Conservation (phyloP, 768 basidiomycete species). For the Boletus reticuloceps region DNA sequence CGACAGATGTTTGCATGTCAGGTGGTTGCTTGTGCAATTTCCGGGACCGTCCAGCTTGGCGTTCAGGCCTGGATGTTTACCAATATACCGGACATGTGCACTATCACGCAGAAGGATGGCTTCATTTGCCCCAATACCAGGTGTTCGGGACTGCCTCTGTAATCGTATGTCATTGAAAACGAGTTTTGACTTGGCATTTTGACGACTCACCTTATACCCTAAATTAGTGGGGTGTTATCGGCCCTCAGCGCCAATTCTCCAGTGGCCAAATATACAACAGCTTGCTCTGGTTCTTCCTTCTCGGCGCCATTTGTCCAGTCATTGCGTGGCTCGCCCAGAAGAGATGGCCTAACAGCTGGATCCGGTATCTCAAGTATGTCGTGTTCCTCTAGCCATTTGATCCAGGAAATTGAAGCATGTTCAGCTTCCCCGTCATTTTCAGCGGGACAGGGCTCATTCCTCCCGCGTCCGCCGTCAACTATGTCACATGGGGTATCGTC, state of each 20-base stretch:
- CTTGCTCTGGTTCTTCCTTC: constrained; percentile 75
- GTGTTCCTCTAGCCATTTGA: not conserved
- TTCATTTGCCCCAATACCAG: constrained; percentile 32
- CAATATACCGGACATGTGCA: constrained; percentile 37
- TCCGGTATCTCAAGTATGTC: constrained; percentile 64
- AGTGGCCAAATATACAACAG: constrained; percentile 60
- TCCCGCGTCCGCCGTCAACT: constrained; percentile 63
- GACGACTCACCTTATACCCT: not conserved
- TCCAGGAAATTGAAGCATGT: not conserved
- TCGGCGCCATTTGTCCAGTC: constrained; percentile 64
- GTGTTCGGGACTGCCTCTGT: constrained; percentile 55
- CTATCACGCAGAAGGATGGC: constrained; percentile 15
- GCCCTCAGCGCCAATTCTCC: constrained; percentile 74
- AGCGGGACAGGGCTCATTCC: constrained; percentile 60
- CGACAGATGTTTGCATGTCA: constrained; percentile 69
- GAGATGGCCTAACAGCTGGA: constrained; percentile 63
- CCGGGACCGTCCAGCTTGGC: constrained; percentile 64
- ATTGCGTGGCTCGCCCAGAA: constrained; percentile 50
- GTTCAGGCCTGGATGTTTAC: constrained; percentile 61
- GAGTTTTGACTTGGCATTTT: not conserved
- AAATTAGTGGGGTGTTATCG: constrained; percentile 69
- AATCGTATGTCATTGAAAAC: constrained; percentile 39
- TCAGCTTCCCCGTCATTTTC: constrained; percentile 50
- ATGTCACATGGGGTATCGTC: constrained; percentile 64
- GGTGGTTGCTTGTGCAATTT: constrained; percentile 57